Evolutionary conservation across 139 green algal species (phyloP).

Genomic region (Eudorina sp.): DNA sequence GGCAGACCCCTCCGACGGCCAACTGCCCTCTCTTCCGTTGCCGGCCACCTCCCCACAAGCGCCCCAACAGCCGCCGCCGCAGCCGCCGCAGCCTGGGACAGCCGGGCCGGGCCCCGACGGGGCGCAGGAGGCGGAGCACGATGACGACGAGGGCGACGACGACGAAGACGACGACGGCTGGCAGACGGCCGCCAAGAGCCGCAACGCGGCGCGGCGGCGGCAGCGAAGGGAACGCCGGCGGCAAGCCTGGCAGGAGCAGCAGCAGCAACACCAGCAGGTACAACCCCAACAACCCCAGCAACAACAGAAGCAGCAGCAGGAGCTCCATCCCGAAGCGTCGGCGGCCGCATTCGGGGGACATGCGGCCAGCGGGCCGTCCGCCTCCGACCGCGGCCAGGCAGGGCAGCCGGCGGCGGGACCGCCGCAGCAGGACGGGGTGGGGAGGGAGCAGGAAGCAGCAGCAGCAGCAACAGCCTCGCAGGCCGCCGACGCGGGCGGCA

Average conservation of each 20-base stretch:
- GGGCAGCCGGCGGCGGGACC: not conserved
- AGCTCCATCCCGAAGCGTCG: no score
- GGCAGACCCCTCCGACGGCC: no score
- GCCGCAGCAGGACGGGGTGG: not conserved
- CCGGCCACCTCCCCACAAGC: not conserved
- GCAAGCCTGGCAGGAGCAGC: constrained; percentile 30
- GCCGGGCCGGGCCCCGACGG: not conserved
- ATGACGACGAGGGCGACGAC: constrained; percentile 7
- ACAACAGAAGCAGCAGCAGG: not conserved
- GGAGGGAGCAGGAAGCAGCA: not conserved
- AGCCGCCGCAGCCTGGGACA: no score
- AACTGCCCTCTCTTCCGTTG: no score
- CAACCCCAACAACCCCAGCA: no score
- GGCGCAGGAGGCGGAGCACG: not conserved
- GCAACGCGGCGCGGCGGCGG: constrained; percentile 45
- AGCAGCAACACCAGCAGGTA: constrained; percentile 21
- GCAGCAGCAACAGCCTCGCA: not conserved
- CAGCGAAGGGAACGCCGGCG: constrained; percentile 44
- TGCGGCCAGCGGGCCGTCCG: no score
- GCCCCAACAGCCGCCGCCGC: not conserved
- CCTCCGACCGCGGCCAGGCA: no score
- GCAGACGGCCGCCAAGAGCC: constrained; percentile 49
- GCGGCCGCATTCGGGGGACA: no score
- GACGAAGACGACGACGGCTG: constrained; percentile 59
- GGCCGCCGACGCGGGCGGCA: not conserved